Percentiles rank a stretch among this genome's conserved stretches.
Conservation (phyloP, 202 grass and related monocot species). For the Digitaria exilis region DNA sequence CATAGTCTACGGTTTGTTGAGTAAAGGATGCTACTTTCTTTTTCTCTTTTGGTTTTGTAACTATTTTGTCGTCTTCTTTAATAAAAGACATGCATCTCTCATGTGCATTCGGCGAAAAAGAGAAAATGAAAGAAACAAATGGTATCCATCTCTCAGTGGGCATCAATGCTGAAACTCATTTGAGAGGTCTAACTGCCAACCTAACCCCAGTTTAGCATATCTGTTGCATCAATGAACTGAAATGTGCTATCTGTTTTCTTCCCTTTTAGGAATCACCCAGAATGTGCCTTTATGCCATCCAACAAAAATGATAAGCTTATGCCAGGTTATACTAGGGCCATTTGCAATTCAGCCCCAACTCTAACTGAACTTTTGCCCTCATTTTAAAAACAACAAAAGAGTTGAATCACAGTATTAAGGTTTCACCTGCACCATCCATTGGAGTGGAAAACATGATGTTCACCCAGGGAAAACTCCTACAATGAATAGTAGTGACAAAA, state of each 20-base stretch:
- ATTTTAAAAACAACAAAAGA: not conserved
- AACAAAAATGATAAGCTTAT: not conserved
- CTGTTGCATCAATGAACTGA: not conserved
- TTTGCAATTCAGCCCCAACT: not conserved
- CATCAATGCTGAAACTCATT: not conserved
- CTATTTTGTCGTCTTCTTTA: not conserved
- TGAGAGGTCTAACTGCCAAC: not conserved
- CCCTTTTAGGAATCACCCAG: not conserved
- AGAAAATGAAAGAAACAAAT: not conserved
- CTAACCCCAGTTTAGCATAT: not conserved
- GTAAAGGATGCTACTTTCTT: not conserved
- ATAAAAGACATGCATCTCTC: not conserved
- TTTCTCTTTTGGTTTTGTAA: not conserved
- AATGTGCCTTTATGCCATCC: not conserved
- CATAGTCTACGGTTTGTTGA: not conserved
- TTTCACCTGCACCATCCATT: not conserved
- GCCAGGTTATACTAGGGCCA: not conserved
- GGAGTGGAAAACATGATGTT: not conserved
- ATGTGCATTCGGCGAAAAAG: no score
- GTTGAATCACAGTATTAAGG: not conserved
- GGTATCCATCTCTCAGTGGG: not conserved
- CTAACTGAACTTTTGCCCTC: not conserved
- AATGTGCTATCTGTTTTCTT: not conserved
- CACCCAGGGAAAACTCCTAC: not conserved
- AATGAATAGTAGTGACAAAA: not conserved